Evolutionary conservation across 2,329 filamentous ascomycete species (phyloP), one percentile per base, ranked within the genome.

Genomic region (Fusarium sp.): DNA sequence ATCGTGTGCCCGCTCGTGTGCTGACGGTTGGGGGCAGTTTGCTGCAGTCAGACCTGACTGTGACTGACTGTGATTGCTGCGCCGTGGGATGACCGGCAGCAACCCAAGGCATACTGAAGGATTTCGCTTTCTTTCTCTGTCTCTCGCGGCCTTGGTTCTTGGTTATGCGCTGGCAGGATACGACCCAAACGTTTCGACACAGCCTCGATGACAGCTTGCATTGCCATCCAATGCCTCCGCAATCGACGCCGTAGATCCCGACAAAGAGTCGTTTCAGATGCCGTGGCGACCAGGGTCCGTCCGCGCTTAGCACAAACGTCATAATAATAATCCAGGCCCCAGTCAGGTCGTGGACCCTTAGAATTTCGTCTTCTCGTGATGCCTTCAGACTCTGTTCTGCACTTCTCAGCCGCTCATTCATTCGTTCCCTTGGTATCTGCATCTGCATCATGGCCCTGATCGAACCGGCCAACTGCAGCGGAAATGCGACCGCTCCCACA

Each of bases 401-500:
- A 18, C 23, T 49, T 49, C 33, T n/a, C 56, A 57, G 31, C 59
- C 63, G n/a, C 33, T 68, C 53, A 33, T 31, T 50, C 20, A 44
- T 42, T 31, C 42, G 6, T 25, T 53, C 23, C 49, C 27, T 31
- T 58, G 14, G 38, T 42, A 38, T 46, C 36, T n/a, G 29, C 44
- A 16, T 50, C 25, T 53, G 40, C 1, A 88, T 87, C 71, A 90
- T 77, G n/a, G 86, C 75, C 25, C 90, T 79, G 72, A 90, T 79
- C 68, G 90, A 77, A 69, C 90, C 77, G 1, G 86, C 85, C 27
- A 91, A 78, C 61, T 90, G 77, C 77, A 89, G 87, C 0, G 88
- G 89, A 71, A 90, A 91, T 68, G 61, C 68, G 40, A 61, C 64
- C 42, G 68, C 68, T 55, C 56, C 72, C 25, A 70, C 68, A n/a